Evolutionary conservation across 1,284 basidiomycete genomes (phyloP).

Genomic region (Sporisorium graminicola): DNA sequence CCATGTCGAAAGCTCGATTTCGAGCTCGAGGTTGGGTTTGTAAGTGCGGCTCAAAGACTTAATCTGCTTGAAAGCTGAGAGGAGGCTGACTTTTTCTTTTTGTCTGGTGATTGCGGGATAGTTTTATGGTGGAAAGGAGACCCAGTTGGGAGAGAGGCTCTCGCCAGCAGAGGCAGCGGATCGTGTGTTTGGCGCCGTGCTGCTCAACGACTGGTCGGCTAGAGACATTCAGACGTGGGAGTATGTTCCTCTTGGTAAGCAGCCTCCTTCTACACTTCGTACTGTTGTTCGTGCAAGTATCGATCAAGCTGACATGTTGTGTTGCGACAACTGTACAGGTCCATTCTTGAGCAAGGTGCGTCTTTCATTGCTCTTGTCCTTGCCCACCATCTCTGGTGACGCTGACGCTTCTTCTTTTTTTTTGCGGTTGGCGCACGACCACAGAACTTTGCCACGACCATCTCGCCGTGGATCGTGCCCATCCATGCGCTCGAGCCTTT

Average conservation of each 20-base stretch:
- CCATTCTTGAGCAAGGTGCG: slow-evolving; percentile 37
- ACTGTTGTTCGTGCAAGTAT: not conserved
- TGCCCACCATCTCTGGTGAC: no score
- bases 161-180: slow-evolving; percentile 31
- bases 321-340: slow-evolving; percentile 6
- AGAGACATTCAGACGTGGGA: slow-evolving; percentile 55
- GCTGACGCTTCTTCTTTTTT: no score
- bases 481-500: slow-evolving; percentile 41
- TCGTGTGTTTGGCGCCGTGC: slow-evolving; percentile 53
- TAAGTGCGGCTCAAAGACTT: slow-evolving; percentile 4
- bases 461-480: slow-evolving; percentile 49
- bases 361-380: no score
- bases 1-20: slow-evolving; percentile 48
- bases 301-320: not conserved
- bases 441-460: slow-evolving; percentile 51
- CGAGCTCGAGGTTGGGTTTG: slow-evolving; percentile 58
- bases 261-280: no score
- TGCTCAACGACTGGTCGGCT: slow-evolving; percentile 62
- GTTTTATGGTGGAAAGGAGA: slow-evolving; percentile 46
- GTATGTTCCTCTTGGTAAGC: slow-evolving; percentile 45
- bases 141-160: slow-evolving; percentile 35
- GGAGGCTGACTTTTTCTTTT: not conserved
- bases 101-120: not conserved
- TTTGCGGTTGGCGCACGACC: no score
- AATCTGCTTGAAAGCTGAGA: no score